phyloP scores from a whole-genome alignment of 257 asterid species.

The Forsythia viridissima region DNA sequence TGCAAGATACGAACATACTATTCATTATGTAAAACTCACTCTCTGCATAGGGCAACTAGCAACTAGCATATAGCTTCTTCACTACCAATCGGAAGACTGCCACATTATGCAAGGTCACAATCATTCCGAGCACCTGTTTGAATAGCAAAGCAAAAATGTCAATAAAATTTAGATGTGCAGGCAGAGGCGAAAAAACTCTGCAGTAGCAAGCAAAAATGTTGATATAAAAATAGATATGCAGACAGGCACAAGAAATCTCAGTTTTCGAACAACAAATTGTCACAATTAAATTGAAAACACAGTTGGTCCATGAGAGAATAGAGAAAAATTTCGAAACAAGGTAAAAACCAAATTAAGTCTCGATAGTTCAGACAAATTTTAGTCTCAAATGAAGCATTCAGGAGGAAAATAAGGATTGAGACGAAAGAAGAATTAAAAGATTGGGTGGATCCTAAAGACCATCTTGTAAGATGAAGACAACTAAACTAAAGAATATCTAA shows the following conservation, averaged over 20 bases:
- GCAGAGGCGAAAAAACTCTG: slow-evolving; percentile 1
- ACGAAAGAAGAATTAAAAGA: not conserved
- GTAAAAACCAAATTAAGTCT: not conserved
- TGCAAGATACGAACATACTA: not conserved
- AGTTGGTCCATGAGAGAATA: not conserved
- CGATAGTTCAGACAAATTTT: not conserved
- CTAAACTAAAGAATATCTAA: not conserved
- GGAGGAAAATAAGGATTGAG: not conserved
- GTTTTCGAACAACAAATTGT: not conserved
- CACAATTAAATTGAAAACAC: not conserved
- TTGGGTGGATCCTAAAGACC: not conserved
- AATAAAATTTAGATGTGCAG: not conserved
- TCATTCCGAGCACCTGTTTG: not conserved
- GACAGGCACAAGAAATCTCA: not conserved
- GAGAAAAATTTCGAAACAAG: not conserved
- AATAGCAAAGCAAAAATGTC: not conserved
- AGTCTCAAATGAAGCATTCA: slow-evolving; percentile 1
- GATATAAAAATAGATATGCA: not conserved
- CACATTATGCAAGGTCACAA: slow-evolving; percentile 6
- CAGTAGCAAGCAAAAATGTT: slow-evolving; percentile 30
- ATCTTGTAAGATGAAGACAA: not conserved
- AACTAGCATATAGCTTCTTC: slow-evolving; percentile 8
- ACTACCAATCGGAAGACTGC: not conserved
- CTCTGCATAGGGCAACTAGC: not conserved
- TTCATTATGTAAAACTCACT: slow-evolving; percentile 5